Evolutionary conservation across 116 monocot genomes (phyloP), one percentile per base, ranked within the genome.

Genomic region (Papilionanthe hybrid): DNA sequence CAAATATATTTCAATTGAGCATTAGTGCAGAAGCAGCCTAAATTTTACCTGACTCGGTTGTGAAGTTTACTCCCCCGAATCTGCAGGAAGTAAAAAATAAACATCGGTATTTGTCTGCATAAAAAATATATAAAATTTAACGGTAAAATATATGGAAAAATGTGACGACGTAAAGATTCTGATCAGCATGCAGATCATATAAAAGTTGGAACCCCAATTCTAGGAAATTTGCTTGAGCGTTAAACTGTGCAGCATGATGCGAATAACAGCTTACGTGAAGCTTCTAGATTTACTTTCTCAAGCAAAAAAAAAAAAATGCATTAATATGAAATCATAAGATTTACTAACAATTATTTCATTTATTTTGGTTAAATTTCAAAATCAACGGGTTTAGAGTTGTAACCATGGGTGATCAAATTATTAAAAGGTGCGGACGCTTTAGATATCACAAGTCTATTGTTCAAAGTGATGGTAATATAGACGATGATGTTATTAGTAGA

Each of bases 1-100:
- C 71, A 32, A 41, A 71, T 28, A 73, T 73, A 20, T 43, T 73
- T 73, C 63, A 22, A 9, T 10, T 0, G n/a, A n/a, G 44, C 44
- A 73, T 69, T 2, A 73, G 44, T 43, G 44, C 18, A 75, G 28
- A 28, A 73, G n/a, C 28, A 75, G 10, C 25, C 12, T 13, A 75
- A 28, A 69, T 75, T 19, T 44, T 93, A 95, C 95, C 95, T 93
- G 48, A 95, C 89, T 75, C 93, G 87, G 45, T 93, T 93, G 37
- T 91, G 89, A 73, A 95, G 95, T 85, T 89, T 95, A 77, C 95
- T 84, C 68, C 95, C 95, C 67, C 95, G 93, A 85, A 95, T 93
- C 95, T 95, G 88, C 18, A 67, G 86, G 69, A 10, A 81, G 55
- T 45, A 79, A 79, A 7, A 76, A 79, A 25, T 9, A 79, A 86